Percentiles rank a stretch among this genome's conserved stretches.
Evolutionary conservation across 352 stramenopile genomes (phyloP).

Genomic region (Globisporangium echinulatum): DNA sequence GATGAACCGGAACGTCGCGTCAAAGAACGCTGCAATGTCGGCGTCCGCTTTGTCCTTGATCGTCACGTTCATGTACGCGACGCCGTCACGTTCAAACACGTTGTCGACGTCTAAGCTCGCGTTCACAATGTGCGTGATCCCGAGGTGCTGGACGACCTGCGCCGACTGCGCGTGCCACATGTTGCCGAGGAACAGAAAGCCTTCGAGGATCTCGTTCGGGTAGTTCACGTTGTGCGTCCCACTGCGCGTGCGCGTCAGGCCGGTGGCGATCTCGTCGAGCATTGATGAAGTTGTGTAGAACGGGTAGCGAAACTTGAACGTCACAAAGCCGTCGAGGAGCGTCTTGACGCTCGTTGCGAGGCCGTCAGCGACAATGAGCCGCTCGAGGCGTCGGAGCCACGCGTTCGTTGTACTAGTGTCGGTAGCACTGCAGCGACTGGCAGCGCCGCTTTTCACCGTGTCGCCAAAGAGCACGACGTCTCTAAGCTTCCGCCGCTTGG

Average conservation of each 20-base stretch:
- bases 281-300: constrained; percentile 78
- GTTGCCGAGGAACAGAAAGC: constrained; percentile 83
- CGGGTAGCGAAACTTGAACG: constrained; percentile 80
- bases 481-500: constrained; percentile 70
- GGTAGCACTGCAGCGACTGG: constrained; percentile 3
- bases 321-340: constrained; percentile 73
- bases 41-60: constrained; percentile 74
- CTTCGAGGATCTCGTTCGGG: constrained; percentile 83
- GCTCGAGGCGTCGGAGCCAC: constrained; percentile 58
- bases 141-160: constrained; percentile 67
- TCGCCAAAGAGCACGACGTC: constrained; percentile 80
- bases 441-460: constrained; percentile 31
- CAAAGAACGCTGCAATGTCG: constrained; percentile 69
- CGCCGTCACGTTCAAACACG: constrained; percentile 56
- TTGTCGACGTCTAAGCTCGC: constrained; percentile 74
- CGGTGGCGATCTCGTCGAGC: constrained; percentile 48
- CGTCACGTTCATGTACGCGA: constrained; percentile 71
- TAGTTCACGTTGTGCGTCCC: constrained; percentile 86
- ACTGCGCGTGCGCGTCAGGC: constrained; percentile 68
- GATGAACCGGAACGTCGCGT: constrained; percentile 66
- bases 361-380: constrained; percentile 66
- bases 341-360: constrained; percentile 72
- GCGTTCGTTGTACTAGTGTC: constrained; percentile 12
- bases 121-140: constrained; percentile 84
- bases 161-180: constrained; percentile 85